These are phyloP conservation scores for Dryas integrifolia DNA, from an alignment of 331 rosid species.

Conservation along the genomic window DNA sequence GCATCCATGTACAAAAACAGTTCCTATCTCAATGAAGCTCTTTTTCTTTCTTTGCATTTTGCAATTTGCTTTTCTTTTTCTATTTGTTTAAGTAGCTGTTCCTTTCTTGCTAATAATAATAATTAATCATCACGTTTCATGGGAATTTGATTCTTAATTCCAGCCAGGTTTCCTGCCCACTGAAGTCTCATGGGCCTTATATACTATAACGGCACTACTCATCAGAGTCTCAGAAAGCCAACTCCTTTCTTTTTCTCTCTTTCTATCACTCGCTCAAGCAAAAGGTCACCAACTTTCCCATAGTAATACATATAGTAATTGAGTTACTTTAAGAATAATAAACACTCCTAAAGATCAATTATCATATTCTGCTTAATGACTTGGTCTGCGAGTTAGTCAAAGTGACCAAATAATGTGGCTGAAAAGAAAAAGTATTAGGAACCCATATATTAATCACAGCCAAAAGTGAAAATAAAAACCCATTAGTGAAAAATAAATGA, in stretches of 20 bases:
- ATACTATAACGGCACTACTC: slow-evolving; percentile 36
- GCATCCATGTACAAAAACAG: slow-evolving; percentile 57
- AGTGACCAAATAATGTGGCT: background rate
- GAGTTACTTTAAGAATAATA: slow-evolving; percentile 22
- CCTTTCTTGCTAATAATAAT: background rate
- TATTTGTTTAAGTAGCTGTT: background rate
- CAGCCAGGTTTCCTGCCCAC: slow-evolving; percentile 36
- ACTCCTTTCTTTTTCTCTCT: slow-evolving; percentile 33
- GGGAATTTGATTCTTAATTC: slow-evolving; percentile 46
- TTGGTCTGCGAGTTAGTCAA: slow-evolving; percentile 15
- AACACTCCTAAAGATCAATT: slow-evolving; percentile 16
- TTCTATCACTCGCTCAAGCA: slow-evolving; percentile 28
- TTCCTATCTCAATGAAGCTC: slow-evolving; percentile 55
- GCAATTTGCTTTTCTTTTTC: background rate
- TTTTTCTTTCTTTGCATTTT: background rate
- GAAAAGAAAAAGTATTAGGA: background rate
- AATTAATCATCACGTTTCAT: slow-evolving; percentile 31
- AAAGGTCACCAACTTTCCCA: slow-evolving; percentile 36
- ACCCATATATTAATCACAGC: background rate
- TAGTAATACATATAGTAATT: slow-evolving; percentile 14
- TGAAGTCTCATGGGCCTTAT: slow-evolving; percentile 41
- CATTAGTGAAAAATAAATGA: background rate
- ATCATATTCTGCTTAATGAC: slow-evolving; percentile 21
- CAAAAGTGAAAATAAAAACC: background rate
- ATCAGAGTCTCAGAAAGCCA: slow-evolving; percentile 10